These are phyloP conservation scores for Pisolithus thermaeus DNA, from an alignment of 1,284 basidiomycete species.

Conservation along the genomic window DNA sequence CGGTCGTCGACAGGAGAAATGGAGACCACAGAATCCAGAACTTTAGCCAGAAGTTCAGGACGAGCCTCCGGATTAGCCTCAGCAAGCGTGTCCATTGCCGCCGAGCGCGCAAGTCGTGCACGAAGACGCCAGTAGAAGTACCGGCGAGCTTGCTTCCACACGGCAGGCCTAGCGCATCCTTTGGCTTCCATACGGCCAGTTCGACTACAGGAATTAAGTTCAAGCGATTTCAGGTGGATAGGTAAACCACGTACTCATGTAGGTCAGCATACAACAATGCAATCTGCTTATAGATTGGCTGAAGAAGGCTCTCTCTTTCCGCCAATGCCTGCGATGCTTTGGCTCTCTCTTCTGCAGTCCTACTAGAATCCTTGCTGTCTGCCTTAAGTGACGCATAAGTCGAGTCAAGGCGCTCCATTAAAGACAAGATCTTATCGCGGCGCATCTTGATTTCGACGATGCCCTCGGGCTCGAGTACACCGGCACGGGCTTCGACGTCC, in stretches of 20 bases:
- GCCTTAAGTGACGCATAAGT: constrained; percentile 81
- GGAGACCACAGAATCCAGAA: constrained; percentile 55
- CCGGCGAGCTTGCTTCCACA: constrained; percentile 87
- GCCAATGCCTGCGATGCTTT: constrained; percentile 64
- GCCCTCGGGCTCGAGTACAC: constrained; percentile 97
- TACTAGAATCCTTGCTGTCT: constrained; percentile 69
- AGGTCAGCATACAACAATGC: constrained; percentile 95
- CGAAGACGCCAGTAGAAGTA: constrained; percentile 97
- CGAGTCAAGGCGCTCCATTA: constrained; percentile 93
- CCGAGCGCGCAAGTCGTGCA: constrained; percentile 64
- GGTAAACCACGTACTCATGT: constrained; percentile 67
- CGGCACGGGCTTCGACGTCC: constrained; percentile 91
- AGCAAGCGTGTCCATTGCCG: constrained; percentile 51
- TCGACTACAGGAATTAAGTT: constrained; percentile 51
- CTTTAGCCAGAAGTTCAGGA: constrained; percentile 51
- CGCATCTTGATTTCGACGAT: constrained; percentile 93
- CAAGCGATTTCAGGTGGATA: not conserved
- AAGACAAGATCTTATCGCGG: constrained; percentile 80
- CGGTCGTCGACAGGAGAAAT: constrained; percentile 50
- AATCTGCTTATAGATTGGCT: constrained; percentile 91
- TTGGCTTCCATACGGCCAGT: constrained; percentile 98
- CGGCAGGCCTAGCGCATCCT: constrained; percentile 79
- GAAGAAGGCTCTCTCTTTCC: constrained; percentile 77
- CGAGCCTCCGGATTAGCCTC: constrained; percentile 60
- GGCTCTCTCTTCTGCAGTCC: constrained; percentile 70